Base-by-base conservation (phyloP, 768 basidiomycete species). In the Trametes coccinea region DNA sequence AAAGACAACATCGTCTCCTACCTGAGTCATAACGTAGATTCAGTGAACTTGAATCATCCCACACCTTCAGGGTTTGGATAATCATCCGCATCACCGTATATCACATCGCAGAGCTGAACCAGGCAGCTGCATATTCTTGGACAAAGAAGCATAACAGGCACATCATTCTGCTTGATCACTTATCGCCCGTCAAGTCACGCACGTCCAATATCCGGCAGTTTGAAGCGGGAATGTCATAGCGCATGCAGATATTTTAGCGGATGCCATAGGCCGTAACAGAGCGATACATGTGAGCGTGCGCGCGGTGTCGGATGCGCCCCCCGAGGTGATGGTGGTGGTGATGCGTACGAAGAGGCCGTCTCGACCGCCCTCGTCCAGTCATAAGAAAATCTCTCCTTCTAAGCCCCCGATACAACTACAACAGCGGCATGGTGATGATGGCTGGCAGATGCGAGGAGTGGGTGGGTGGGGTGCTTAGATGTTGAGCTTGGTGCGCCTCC, bases 401-500 rank as follows among this genome's bases (percentile, higher is more conserved):
- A 61, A 62, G 43, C 49, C 53, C 58, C 58, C 59, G n/a, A 58
- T 64, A 63, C 62, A 63, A 63, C 58, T 60, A 64, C 62, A 64
- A 54, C 62, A 56, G 58, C 62, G 37, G 53, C 53, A 53, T 50
- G 46, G 41, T 44, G 43, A 43, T 44, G 44, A 49, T 46, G 40
- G 62, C 45, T 39, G 53, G 30, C 34, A 47, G 48, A 34, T 33
- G 56, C 34, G 53, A 57, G 51, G 56, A 50, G 49, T 37, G 34
- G 34, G 22, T 57, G 39, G 10, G 39, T 39, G 56, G 49, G 52
- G 44, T 8, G 65, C 61, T 82, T 87, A 96, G 78, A 97, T 89
- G 84, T 95, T 95, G 81, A 98, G 87, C 84, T 98, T 98, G 66
- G 96, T 98, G 78, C 96, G 90, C 75, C 96, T 86, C 96, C 96